Base-by-base conservation (phyloP, 495 filamentous ascomycete species). In the Talaromyces nanjingensis region DNA sequence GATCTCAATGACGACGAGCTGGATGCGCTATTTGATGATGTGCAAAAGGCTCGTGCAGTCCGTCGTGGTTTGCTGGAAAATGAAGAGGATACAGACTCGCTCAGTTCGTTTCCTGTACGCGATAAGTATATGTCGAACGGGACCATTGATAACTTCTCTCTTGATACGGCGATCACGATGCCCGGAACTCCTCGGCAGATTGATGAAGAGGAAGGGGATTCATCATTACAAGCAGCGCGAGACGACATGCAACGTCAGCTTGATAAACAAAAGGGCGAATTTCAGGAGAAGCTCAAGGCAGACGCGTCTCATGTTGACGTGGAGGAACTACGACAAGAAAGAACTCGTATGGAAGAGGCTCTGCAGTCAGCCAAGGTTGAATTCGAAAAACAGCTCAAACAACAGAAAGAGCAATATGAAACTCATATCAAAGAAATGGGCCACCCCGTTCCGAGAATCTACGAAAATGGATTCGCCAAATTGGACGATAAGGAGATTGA, bases 81-180 rank as follows among this genome's bases (percentile, higher is more conserved):
- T 39, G 91, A 97, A 56, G 91, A 97, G 60, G 94, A 97, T 71
- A 83, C 87, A 60, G 94, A 97, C 68, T 97, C 93, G 0, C 85
- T 91, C 24, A 89, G 88, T 33, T 96, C 92, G 8, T 96, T 92
- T 73, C 89, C 91, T 2, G 80, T 93, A 31, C 83, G 94, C 53
- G 94, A 99, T 65, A 99, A 99, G 70, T 97, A 98, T 73, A 87
- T 96, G 81, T 97, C 92, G 4, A 94, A 89, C 70, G 92, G 92
- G 14, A 99, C 96, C 3, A 81, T 97, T 45, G 94, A 99, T 72
- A 96, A 96, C 72, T 94, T 98, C 70, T 98, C 96, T 14, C 81
- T 98, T 24, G 94, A 99, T 68, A 99, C 96, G 4, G 87, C 87
- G 2, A 82, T 98, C 47, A 99, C 94, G 2, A 90, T 96, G 80